Evolutionary conservation across 306 rosid genomes (phyloP).

Genomic region (Mucuna pruriens): DNA sequence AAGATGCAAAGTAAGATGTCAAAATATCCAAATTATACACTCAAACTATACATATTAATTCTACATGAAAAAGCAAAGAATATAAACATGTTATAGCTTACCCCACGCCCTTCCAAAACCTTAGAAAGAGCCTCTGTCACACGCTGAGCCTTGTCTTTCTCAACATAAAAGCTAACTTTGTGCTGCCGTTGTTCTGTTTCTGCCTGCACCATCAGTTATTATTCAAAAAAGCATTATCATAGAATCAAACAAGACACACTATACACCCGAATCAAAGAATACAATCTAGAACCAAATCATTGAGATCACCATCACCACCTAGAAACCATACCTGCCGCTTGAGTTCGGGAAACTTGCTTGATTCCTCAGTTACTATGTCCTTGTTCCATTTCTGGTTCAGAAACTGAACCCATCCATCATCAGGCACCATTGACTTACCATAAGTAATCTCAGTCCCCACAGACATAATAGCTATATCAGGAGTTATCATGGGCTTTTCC

Average conservation of each 20-base stretch:
- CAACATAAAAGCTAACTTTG: conserved; percentile 87
- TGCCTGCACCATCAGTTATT: conserved; percentile 62
- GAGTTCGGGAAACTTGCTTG: conserved; percentile 79
- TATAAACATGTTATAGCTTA: conserved; percentile 45
- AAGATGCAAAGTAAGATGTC: not conserved
- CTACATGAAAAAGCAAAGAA: not conserved
- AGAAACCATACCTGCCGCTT: conserved; percentile 71
- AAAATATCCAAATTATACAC: not conserved
- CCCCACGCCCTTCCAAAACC: conserved; percentile 68
- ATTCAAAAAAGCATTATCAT: conserved; percentile 12
- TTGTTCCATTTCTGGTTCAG: conserved; percentile 85
- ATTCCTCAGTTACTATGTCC: conserved; percentile 71
- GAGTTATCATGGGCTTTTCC: conserved; percentile 96
- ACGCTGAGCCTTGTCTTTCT: conserved; percentile 75
- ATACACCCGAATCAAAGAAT: conserved; percentile 9
- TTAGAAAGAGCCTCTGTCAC: conserved; percentile 77
- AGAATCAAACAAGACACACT: conserved; percentile 17
- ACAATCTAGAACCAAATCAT: conserved; percentile 11
- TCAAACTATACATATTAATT: not conserved
- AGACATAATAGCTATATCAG: conserved; percentile 91
- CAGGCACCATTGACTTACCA: conserved; percentile 80
- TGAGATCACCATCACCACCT: not conserved
- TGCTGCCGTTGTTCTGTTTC: conserved; percentile 90
- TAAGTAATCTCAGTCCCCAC: conserved; percentile 99
- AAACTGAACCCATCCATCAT: conserved; percentile 87